Evolutionary conservation across 345 rosid species (phyloP), one percentile per base, ranked within the genome.

Genomic region (Camelina hispida): DNA sequence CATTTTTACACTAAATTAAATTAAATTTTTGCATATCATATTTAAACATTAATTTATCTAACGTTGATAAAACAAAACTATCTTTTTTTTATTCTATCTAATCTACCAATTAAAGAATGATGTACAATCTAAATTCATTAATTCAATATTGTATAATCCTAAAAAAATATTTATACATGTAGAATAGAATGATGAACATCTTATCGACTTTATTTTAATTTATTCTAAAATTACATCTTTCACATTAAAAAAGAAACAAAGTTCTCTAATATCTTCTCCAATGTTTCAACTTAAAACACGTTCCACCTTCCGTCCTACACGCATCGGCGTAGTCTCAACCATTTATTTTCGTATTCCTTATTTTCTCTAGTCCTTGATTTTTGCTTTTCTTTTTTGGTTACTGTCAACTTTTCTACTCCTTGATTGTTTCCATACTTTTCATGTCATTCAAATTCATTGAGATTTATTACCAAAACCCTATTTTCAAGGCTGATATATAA

Each of bases 231-330:
- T 0, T 28, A 28, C 30, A 28, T 28, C 30, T 28, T 34, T 20
- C 13, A 8, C 63, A 16, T 12, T 14, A 14, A 8, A 22, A 66
- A 66, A 35, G 9, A 34, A 15, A 43, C 4, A 40, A 40, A 40
- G 13, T 3, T 13, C 6, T 22, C 13, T 1, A 22, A 22, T 42
- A 43, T 62, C 3, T 20, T 67, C 22, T 12, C 20, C 14, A 18
- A 20, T 66, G 71, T 51, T 13, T n/a, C 8, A 37, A 51, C 71
- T 35, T 52, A 66, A 66, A 66, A 51, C 60, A 66, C 60, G 60
- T 51, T 66, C 71, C 48, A 66, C 60, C 60, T 66, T 66, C 47
- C 71, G 34, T 51, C 32, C 18, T 1, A 51, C 13, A 32, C 43
- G 12, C 70, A 66, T 59, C 47, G 9, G 32, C 16, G 20, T 12